phyloP scores from a whole-genome alignment of 805 yeast genomes.

The Suhomyces xylopsoci region DNA sequence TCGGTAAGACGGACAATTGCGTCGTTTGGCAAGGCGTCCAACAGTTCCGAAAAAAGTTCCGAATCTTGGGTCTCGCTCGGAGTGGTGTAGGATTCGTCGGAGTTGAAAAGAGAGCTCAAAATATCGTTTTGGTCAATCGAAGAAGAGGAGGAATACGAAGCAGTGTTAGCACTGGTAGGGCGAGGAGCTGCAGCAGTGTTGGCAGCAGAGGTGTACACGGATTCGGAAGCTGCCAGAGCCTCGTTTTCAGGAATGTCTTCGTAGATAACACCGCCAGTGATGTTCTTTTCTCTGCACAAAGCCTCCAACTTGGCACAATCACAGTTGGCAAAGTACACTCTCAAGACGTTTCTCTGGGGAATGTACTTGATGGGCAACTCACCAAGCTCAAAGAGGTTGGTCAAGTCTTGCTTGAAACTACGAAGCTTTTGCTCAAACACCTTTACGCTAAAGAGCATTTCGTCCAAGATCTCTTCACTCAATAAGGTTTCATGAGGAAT shows the following conservation, averaged over 20 bases:
- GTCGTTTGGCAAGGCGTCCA: constrained; percentile 20
- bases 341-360: constrained; percentile 34
- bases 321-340: constrained; percentile 71
- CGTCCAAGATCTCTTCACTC: constrained; percentile 35
- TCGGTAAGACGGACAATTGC: constrained; percentile 14
- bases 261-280: constrained; percentile 54
- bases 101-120: constrained; percentile 17
- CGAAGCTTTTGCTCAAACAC: constrained; percentile 40
- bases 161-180: background rate
- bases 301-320: constrained; percentile 55
- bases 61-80: constrained; percentile 11
- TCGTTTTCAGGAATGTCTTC: constrained; percentile 21
- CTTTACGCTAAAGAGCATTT: constrained; percentile 58
- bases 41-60: constrained; percentile 12
- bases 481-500: constrained; percentile 34
- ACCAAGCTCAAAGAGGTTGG: constrained; percentile 55
- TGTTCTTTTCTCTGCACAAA: constrained; percentile 57
- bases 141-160: background rate
- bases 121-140: constrained; percentile 18
- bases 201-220: background rate
- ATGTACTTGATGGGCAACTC: constrained; percentile 58
- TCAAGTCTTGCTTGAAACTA: constrained; percentile 43
- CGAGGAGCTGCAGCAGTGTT: background rate
- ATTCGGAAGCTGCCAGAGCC: background rate
- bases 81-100: constrained; percentile 14